Evolutionary conservation across 2,329 filamentous ascomycete genomes (phyloP), one percentile per base, ranked within the genome.

Genomic region (Fonsecaea pedrosoi): DNA sequence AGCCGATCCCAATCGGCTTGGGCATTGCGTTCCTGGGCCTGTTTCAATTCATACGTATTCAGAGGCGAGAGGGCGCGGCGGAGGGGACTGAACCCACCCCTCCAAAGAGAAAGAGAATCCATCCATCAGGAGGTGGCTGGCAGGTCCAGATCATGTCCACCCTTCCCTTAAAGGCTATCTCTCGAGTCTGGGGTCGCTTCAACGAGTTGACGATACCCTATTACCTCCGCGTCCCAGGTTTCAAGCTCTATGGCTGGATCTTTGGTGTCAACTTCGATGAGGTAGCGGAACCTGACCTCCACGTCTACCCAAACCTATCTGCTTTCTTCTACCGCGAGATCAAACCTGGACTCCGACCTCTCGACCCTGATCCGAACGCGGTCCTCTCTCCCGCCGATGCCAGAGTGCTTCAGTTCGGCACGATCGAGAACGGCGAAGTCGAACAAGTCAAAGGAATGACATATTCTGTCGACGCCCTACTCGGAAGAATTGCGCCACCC

Each of bases 401-500:
- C 55, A 90, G 91, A 70, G 86, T 99, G 54, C 86, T 99, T 32
- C 94, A 98, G 74, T 97, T 93, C 73, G 95, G 95, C 10, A 89
- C 89, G 73, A 97, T 99, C 65, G 90, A 96, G 74, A 89, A 94
- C 74, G 94, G 94, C 56, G 92, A 97, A 75, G 96, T 99, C 53
- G 95, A 99, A 78, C 95, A 99, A 81, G 94, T 99, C 70, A 99
- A 99, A 81, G 95, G 95, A 67, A 95, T 99, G 85, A 99, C 95
- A 0, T 99, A 99, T 80, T 96, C 90, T 72, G 86, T 99, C 62
- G 95, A 99, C 77, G 94, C 95, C 7, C 85, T 99, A 1, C 85
- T 99, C 1, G 95, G 95, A 60, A 88, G 71, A 71, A 78, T 77
- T 71, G 74, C 66, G 66, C 75, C 42, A 76, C 86, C 79, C 78